Percentiles rank a stretch among this genome's conserved stretches.
phyloP scores from a whole-genome alignment of 192 early-diverging fungal species.

The Phlyctochytrium arcticum region DNA sequence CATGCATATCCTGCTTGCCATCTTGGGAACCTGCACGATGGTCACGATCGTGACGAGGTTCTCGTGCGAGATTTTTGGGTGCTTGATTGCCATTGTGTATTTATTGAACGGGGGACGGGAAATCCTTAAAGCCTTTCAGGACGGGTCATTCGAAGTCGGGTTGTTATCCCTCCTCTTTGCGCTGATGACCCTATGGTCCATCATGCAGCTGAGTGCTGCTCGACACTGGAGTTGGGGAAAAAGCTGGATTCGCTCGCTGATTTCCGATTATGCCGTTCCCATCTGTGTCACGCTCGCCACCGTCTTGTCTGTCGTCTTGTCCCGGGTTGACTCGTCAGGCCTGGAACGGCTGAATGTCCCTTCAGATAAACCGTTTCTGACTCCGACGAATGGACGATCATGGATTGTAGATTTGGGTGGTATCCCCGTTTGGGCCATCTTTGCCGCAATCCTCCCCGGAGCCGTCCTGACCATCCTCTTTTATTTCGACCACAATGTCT shows the following conservation, averaged over 20 bases:
- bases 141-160: slow-evolving; percentile 2
- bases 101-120: slow-evolving; percentile 10
- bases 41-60: slow-evolving; percentile 12
- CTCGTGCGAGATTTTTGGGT: slow-evolving; percentile 23
- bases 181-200: slow-evolving; percentile 1
- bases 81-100: slow-evolving; percentile 20
- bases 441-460: slow-evolving; percentile 13
- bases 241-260: background rate
- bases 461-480: slow-evolving; percentile 16
- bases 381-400: slow-evolving; percentile 12
- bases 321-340: background rate
- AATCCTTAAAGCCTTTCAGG: slow-evolving; percentile 4
- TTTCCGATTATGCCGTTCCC: slow-evolving; percentile 22
- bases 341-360: slow-evolving; percentile 11
- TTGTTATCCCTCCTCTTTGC: slow-evolving; percentile 7
- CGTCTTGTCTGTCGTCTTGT: slow-evolving; percentile 5
- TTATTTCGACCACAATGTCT: slow-evolving; percentile 30
- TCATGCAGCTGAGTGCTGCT: background rate
- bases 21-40: slow-evolving; percentile 4
- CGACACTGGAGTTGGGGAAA: slow-evolving; percentile 2
- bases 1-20: slow-evolving; percentile 17
- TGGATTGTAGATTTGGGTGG: slow-evolving; percentile 12
- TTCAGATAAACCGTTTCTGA: slow-evolving; percentile 3
- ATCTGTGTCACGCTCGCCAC: slow-evolving; percentile 15
- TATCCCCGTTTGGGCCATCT: slow-evolving; percentile 6